These are phyloP conservation scores for Begonia masoniana DNA, from an alignment of 306 rosid species.

Conservation along the genomic window DNA sequence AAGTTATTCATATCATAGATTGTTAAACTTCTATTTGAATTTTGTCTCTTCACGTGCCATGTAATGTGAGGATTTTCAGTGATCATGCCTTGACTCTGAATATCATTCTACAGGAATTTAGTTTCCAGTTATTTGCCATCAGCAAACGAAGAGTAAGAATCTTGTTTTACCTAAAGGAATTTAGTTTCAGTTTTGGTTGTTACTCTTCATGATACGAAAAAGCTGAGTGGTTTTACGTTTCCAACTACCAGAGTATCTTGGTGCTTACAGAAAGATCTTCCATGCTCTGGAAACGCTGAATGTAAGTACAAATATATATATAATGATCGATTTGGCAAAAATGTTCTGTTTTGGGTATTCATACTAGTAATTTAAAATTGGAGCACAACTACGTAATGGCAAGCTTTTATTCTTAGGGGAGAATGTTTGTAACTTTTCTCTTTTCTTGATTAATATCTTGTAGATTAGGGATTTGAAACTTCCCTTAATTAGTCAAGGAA, in stretches of 20 bases:
- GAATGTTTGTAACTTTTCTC: not conserved
- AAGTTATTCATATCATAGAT: slow-evolving; percentile 21
- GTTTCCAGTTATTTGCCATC: slow-evolving; percentile 45
- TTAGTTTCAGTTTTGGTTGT: no score
- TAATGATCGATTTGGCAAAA: no score
- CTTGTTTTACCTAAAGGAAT: not conserved
- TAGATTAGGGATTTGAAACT: not conserved
- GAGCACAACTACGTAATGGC: no score
- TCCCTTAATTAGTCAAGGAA: no score
- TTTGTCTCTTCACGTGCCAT: no score
- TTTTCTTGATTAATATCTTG: not conserved
- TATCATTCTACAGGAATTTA: slow-evolving; percentile 36
- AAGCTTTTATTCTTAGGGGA: not conserved
- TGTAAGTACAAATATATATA: slow-evolving; percentile 31
- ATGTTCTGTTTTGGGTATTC: no score
- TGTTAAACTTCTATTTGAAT: not conserved
- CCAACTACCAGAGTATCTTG: slow-evolving; percentile 20
- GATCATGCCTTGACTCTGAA: no score
- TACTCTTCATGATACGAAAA: slow-evolving; percentile 2
- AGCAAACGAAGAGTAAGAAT: slow-evolving; percentile 29
- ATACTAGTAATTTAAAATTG: no score
- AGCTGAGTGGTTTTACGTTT: slow-evolving; percentile 4
- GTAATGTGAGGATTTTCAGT: no score
- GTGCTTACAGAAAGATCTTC: slow-evolving; percentile 55
- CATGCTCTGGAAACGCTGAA: slow-evolving; percentile 34